A percentile compares a stretch with the other conserved stretches of the same genome.
Conservation (phyloP, 176 grass and related monocot species). For the Tillandsia leiboldiana region DNA sequence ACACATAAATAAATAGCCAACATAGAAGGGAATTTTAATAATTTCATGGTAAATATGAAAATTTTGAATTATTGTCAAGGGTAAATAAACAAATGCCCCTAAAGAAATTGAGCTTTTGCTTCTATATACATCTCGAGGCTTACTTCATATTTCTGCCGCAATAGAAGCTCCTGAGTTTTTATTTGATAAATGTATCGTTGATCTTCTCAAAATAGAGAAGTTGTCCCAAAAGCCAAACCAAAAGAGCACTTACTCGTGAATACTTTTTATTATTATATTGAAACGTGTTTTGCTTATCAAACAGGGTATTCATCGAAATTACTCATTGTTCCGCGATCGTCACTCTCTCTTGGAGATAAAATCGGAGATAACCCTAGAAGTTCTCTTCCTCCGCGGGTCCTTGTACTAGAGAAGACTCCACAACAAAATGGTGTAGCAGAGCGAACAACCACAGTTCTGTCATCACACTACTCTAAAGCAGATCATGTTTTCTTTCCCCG, state of each 20-base stretch:
- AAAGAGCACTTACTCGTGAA: no score
- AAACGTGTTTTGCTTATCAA: not conserved
- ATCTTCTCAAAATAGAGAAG: no score
- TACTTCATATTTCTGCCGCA: no score
- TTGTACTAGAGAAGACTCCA: conserved; percentile 1
- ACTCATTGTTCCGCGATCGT: conserved; percentile 6
- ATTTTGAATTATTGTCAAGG: no score
- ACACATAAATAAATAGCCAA: no score
- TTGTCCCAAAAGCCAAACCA: no score
- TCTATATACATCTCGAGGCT: no score
- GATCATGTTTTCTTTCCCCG: not conserved
- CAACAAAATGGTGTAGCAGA: conserved; percentile 3
- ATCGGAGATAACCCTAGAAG: not conserved
- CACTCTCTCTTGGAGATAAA: not conserved
- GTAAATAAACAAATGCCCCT: no score
- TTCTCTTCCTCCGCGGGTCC: not conserved
- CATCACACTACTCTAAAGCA: not conserved
- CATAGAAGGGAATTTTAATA: no score
- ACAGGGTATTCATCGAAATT: conserved; percentile 23
- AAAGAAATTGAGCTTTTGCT: no score
- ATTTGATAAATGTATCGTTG: not conserved
- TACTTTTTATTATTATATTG: not conserved
- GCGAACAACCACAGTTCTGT: not conserved
- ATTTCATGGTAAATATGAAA: no score
- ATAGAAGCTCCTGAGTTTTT: no score